phyloP scores from a whole-genome alignment of 202 grass and related monocot species.

The Dendrocalamus latiflorus region DNA sequence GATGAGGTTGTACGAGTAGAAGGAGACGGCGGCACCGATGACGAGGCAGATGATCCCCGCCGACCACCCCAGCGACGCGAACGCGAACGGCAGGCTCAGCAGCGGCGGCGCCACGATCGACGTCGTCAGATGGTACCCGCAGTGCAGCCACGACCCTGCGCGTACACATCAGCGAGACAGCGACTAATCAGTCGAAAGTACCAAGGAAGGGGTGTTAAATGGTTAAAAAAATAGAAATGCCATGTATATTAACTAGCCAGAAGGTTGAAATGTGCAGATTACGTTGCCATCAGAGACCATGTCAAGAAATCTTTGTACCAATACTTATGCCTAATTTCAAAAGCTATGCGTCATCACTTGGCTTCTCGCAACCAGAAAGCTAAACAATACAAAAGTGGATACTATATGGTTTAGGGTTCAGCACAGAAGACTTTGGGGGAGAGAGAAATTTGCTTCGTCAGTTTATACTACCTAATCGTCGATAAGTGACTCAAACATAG shows the following conservation, averaged over 20 bases:
- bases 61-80: constrained; percentile 67
- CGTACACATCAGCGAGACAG: neutral
- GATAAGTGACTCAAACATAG: neutral
- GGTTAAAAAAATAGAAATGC: neutral
- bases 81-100: constrained; percentile 88
- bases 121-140: constrained; percentile 84
- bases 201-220: neutral
- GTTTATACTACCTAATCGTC: neutral
- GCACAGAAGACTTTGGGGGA: neutral
- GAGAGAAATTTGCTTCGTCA: neutral
- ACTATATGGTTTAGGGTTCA: neutral
- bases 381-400: neutral
- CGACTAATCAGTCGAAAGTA: neutral
- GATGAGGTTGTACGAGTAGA: constrained; percentile 99
- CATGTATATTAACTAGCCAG: neutral
- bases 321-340: neutral
- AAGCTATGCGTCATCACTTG: neutral
- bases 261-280: too few relatives aligned
- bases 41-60: constrained; percentile 59
- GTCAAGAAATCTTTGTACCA: neutral
- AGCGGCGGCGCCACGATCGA: constrained; percentile 89
- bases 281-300: too few relatives aligned
- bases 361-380: neutral
- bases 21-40: constrained; percentile 59
- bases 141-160: constrained; percentile 94